phyloP scores from a whole-genome alignment of 148 eudicot species.

The Beta vulgaris region DNA sequence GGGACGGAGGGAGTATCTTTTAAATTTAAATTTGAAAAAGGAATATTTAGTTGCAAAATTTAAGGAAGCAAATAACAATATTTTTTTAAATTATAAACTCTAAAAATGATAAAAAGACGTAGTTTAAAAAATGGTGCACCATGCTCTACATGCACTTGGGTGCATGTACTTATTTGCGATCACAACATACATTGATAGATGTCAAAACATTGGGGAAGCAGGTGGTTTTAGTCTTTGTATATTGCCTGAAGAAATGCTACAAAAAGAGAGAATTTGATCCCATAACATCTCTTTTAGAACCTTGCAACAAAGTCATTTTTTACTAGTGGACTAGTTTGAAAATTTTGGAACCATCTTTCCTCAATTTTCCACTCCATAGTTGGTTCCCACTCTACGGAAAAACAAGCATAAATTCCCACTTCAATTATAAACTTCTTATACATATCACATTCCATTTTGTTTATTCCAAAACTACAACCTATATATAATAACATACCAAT shows the following conservation, averaged over 20 bases:
- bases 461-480: not conserved
- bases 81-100: too few species aligned
- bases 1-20: too few species aligned
- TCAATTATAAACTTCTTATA: not conserved
- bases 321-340: constrained; percentile 21
- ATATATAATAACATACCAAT: constrained; percentile 7
- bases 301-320: constrained; percentile 19
- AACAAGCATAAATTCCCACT: constrained; percentile 21
- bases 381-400: constrained; percentile 18
- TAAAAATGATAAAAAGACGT: too few species aligned
- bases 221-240: not conserved
- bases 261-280: constrained; percentile 30
- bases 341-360: constrained; percentile 1
- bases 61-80: too few species aligned
- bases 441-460: not conserved
- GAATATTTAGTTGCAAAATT: too few species aligned
- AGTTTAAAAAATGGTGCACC: too few species aligned
- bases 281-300: constrained; percentile 29
- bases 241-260: not conserved
- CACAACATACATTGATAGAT: not conserved
- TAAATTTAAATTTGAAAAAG: too few species aligned
- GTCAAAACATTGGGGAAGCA: not conserved
- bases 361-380: constrained; percentile 19
- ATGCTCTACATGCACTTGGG: too few species aligned
- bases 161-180: too few species aligned